Evolutionary conservation across 805 yeast species (phyloP).

Genomic region (Cyberlindnera saturnus): DNA sequence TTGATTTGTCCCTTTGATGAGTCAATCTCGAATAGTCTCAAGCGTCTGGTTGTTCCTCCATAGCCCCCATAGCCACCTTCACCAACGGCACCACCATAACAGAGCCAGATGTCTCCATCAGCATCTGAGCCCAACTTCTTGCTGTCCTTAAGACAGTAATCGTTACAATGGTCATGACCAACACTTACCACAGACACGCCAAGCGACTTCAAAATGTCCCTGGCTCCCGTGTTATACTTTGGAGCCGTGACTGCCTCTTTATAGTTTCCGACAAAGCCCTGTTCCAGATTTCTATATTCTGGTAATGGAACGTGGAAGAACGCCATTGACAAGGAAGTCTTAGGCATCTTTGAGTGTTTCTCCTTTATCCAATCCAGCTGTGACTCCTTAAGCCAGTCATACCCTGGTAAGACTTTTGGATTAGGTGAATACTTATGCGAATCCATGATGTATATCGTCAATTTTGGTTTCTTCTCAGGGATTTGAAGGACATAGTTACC

Average conservation of each 20-base stretch:
- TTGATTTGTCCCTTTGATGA: conserved; percentile 32
- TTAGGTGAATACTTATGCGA: conserved; percentile 69
- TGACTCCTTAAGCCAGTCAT: conserved; percentile 75
- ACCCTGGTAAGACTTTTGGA: conserved; percentile 68
- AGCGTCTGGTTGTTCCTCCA: conserved; percentile 77
- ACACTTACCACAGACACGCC: conserved; percentile 74
- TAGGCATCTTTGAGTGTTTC: conserved; percentile 23
- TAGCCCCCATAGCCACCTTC: conserved; percentile 97
- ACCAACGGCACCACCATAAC: conserved; percentile 92
- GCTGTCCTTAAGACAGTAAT: conserved; percentile 67
- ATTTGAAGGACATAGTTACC: conserved; percentile 72
- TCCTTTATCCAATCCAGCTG: conserved; percentile 55
- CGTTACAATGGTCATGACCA: conserved; percentile 97
- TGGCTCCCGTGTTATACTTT: conserved; percentile 57
- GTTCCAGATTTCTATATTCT: conserved; percentile 55
- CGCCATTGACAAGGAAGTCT: conserved; percentile 65
- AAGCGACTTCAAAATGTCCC: conserved; percentile 48
- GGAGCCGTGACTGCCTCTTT: conserved; percentile 83
- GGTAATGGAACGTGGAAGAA: conserved; percentile 94
- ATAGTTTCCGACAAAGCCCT: conserved; percentile 49
- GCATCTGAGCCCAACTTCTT: conserved; percentile 23
- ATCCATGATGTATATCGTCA: conserved; percentile 73
- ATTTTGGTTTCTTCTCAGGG: conserved; percentile 34
- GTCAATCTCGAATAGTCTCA: conserved; percentile 68
- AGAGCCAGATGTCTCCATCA: conserved; percentile 54